Conservation (phyloP, 2,329 filamentous ascomycete species). For the Trichoderma hamatum region DNA sequence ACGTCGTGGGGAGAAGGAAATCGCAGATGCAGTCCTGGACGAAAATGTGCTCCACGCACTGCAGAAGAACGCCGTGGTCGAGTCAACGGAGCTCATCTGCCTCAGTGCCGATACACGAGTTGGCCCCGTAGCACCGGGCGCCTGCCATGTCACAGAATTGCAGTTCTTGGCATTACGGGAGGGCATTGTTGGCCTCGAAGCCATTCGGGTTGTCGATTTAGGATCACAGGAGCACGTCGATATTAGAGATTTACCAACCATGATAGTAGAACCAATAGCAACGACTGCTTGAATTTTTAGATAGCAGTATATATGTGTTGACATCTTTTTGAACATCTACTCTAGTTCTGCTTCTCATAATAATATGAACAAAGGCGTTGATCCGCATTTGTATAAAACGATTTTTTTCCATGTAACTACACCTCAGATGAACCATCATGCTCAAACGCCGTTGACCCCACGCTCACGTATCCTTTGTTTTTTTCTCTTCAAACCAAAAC, state of each 20-base stretch:
- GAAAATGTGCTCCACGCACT: conserved; percentile 72
- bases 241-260: conserved; percentile 71
- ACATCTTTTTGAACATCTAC: not conserved
- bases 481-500: not conserved
- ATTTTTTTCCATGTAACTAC: not conserved
- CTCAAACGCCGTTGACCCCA: not conserved
- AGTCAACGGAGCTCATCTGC: conserved; percentile 70
- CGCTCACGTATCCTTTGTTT: not conserved
- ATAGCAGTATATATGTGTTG: not conserved
- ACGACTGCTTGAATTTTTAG: conserved; percentile 28
- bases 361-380: conserved; percentile 2
- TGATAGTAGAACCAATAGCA: conserved; percentile 54
- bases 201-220: conserved; percentile 72
- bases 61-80: conserved; percentile 66
- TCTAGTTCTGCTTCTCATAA: not conserved
- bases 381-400: not conserved
- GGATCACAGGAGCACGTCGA: conserved; percentile 76
- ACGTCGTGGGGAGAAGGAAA: conserved; percentile 43
- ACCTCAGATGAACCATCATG: not conserved
- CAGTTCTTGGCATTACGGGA: conserved; percentile 69
- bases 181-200: conserved; percentile 72
- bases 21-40: conserved; percentile 70
- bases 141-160: conserved; percentile 74
- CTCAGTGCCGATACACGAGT: conserved; percentile 74
- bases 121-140: conserved; percentile 70